These are phyloP conservation scores for Globisporangium paddicum DNA, from an alignment of 352 stramenopile genomes.

Conservation along the genomic window DNA sequence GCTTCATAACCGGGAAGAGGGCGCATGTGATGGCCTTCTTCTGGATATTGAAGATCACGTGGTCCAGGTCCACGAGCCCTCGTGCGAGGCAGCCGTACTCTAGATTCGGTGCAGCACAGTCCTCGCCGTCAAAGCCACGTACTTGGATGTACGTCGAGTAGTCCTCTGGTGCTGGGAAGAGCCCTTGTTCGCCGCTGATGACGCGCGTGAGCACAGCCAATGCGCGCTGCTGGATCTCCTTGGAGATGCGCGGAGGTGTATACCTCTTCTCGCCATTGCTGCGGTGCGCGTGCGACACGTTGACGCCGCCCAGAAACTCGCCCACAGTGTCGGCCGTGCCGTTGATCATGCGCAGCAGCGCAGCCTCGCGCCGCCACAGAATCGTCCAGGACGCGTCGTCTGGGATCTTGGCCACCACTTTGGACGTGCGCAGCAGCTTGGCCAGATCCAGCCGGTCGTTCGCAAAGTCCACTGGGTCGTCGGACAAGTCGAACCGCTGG, in stretches of 20 bases:
- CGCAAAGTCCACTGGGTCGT: slow-evolving; percentile 49
- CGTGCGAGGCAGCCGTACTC: slow-evolving; percentile 57
- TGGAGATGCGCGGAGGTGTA: slow-evolving; percentile 25
- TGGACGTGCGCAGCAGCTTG: slow-evolving; percentile 29
- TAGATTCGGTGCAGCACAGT: slow-evolving; percentile 40
- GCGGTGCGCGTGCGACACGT: slow-evolving; percentile 55
- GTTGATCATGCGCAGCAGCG: slow-evolving; percentile 39
- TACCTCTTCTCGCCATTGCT: slow-evolving; percentile 27
- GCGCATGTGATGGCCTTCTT: slow-evolving; percentile 28
- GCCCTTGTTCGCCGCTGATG: slow-evolving; percentile 32
- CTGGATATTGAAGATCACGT: slow-evolving; percentile 28
- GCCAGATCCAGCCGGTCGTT: slow-evolving; percentile 50
- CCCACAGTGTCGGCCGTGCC: slow-evolving; percentile 25
- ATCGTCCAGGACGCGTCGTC: slow-evolving; percentile 50
- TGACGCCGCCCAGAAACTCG: slow-evolving; percentile 52
- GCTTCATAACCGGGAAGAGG: slow-evolving; percentile 42
- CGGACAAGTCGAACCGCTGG: slow-evolving; percentile 55
- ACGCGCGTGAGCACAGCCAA: slow-evolving; percentile 37
- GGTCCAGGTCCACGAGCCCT: slow-evolving; percentile 46
- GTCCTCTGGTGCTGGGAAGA: slow-evolving; percentile 46
- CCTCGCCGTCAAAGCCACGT: slow-evolving; percentile 28
- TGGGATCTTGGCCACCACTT: slow-evolving; percentile 29
- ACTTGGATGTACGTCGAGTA: slow-evolving; percentile 51
- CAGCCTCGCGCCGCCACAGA: slow-evolving; percentile 46
- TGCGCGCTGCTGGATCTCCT: slow-evolving; percentile 29